Evolutionary conservation across 1,139 yeast genomes (phyloP).

Genomic region (Suhomyces ambrosiae): DNA sequence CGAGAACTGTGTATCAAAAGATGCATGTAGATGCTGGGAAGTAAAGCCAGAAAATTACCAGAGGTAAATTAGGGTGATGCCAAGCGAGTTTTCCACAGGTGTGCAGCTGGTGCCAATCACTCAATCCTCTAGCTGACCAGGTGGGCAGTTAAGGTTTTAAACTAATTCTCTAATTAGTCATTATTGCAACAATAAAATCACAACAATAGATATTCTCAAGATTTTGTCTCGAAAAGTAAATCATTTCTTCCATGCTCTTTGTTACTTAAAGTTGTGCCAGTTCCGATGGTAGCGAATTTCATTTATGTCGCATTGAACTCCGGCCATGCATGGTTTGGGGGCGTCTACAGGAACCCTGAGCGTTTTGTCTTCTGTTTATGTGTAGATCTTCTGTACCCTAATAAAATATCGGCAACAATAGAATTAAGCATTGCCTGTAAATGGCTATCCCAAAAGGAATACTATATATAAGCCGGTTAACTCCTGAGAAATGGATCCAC

Average conservation of each 20-base stretch:
- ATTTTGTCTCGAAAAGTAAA: background rate
- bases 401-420: constrained; percentile 5
- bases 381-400: constrained; percentile 5
- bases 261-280: constrained; percentile 1
- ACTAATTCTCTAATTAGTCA: too few species aligned
- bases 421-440: background rate
- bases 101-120: too few species aligned
- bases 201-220: background rate
- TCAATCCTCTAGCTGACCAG: too few species aligned
- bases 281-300: constrained; percentile 5
- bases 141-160: too few species aligned
- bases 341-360: constrained; percentile 6
- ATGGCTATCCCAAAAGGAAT: background rate
- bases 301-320: constrained; percentile 1
- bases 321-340: background rate
- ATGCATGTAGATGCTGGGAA: background rate
- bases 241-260: constrained; percentile 6
- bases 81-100: too few species aligned
- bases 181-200: background rate
- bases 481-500: background rate
- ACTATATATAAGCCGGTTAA: constrained; percentile 2
- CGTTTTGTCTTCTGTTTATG: constrained; percentile 1
- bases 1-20: background rate
- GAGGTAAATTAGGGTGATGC: too few species aligned
- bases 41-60: background rate